Evolutionary conservation across 257 asterid genomes (phyloP), one percentile per base, ranked within the genome.

Genomic region (Nicotiana tomentosiformis): DNA sequence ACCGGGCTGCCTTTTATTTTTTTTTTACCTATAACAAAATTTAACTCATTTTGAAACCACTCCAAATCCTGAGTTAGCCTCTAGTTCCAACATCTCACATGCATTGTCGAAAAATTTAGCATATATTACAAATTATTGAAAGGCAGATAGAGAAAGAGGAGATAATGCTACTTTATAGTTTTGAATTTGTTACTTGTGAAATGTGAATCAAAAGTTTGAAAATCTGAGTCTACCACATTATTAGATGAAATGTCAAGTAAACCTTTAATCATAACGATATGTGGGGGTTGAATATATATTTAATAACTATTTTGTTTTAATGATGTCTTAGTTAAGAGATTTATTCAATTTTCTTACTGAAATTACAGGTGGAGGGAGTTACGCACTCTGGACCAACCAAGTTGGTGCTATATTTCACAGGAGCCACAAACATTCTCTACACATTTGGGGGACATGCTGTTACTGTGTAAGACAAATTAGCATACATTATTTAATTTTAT

Each of bases 391-490:
- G 93, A 5, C 93, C 91, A 62, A 70, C 89, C 82, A 88, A 80
- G 49, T 16, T 90, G 86, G 93, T 90, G 29, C 26, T 89, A 14
- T 89, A 89, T 51, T 89, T 89, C 89, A 88, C 91, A 57, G 92
- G 92, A 58, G 91, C 92, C 77, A 90, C 92, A 57, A 90, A 90
- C 88, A 86, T 89, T 87, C 92, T 88, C 46, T 89, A 89, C 86
- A 89, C 91, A n/a, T 89, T 89, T 17, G 91, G 92, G 77, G 92
- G 92, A 69, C 92, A 90, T 82, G 92, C 91, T 33, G 91, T 90
- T 62, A 90, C 92, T 33, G 90, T 90, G 92, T 90, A 85, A 88
- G 87, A 69, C 85, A 37, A 39, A 32, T 5, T 46, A 39, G 2
- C 78, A 72, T 23, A 1, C 7, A 37, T 5, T 37, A 5, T 11